A percentile compares a stretch with the other conserved stretches of the same genome.
Conservation (phyloP, 1,284 basidiomycete genomes). For the Hemileia vastatrix region DNA sequence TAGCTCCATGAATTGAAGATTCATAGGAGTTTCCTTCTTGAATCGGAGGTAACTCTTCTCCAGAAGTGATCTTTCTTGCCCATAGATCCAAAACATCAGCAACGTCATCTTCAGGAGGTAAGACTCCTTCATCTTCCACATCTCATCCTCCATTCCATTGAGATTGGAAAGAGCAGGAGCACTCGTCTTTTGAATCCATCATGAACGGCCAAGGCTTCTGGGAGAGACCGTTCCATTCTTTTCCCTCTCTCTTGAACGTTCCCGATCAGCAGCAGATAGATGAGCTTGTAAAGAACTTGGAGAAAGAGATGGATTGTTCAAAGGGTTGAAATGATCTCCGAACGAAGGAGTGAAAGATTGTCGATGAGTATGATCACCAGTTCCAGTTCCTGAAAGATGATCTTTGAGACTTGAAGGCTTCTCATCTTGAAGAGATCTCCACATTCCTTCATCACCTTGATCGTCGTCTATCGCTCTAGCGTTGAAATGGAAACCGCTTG, state of each 20-base stretch:
- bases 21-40: neutral
- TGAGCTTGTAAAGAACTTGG: neutral
- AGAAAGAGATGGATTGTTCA: neutral
- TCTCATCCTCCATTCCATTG: conserved; percentile 19
- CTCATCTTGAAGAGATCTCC: neutral
- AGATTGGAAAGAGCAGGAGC: conserved; percentile 22
- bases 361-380: neutral
- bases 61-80: conserved; percentile 10
- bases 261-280: neutral
- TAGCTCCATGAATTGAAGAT: neutral
- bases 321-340: neutral
- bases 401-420: neutral
- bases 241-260: neutral
- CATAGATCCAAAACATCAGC: conserved; percentile 26
- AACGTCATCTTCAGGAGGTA: conserved; percentile 23
- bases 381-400: neutral
- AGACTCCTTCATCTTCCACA: conserved; percentile 15
- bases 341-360: neutral
- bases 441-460: neutral
- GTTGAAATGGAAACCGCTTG: neutral
- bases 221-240: neutral
- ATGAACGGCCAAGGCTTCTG: conserved; percentile 2
- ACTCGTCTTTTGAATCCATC: conserved; percentile 21
- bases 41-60: neutral
- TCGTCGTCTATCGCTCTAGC: neutral